phyloP scores from a whole-genome alignment of 2,329 filamentous ascomycete species.

The Endothia cerciana region DNA sequence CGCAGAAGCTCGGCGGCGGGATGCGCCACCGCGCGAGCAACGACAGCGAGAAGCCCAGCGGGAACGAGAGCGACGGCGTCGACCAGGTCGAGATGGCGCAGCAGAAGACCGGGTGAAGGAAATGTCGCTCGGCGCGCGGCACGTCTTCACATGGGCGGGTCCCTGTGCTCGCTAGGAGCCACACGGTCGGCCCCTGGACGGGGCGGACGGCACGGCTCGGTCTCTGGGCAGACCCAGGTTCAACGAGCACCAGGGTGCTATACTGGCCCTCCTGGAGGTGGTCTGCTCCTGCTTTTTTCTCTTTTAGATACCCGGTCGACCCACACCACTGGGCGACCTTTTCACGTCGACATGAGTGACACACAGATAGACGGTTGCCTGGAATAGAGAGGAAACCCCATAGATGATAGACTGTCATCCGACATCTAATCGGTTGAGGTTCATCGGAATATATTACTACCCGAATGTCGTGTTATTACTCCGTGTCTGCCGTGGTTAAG shows the following conservation, averaged over 20 bases:
- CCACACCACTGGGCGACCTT: conserved; percentile 15
- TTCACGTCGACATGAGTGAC: conserved; percentile 16
- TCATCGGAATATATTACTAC: background rate
- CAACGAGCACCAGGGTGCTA: too few relatives aligned
- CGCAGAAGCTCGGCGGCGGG: conserved; percentile 14
- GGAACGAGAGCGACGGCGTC: conserved; percentile 17
- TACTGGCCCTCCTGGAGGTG: background rate
- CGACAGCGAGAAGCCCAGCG: conserved; percentile 27
- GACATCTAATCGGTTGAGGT: background rate
- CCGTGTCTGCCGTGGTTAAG: too few relatives aligned
- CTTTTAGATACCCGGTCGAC: conserved; percentile 27
- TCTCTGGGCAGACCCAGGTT: too few relatives aligned
- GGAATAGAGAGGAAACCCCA: background rate
- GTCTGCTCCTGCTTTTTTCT: conserved; percentile 12
- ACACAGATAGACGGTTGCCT: background rate
- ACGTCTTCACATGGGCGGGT: too few relatives aligned
- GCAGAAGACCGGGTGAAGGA: background rate
- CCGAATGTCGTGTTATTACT: background rate
- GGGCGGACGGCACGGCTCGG: too few relatives aligned
- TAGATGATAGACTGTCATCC: background rate
- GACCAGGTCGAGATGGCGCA: background rate
- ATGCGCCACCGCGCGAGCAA: conserved; percentile 16
- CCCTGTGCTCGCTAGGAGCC: too few relatives aligned
- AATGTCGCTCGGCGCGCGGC: too few relatives aligned
- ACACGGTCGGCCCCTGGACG: too few relatives aligned